Base-by-base conservation (phyloP, 78 protist genomes). In the Chrysochromulina tobinii region DNA sequence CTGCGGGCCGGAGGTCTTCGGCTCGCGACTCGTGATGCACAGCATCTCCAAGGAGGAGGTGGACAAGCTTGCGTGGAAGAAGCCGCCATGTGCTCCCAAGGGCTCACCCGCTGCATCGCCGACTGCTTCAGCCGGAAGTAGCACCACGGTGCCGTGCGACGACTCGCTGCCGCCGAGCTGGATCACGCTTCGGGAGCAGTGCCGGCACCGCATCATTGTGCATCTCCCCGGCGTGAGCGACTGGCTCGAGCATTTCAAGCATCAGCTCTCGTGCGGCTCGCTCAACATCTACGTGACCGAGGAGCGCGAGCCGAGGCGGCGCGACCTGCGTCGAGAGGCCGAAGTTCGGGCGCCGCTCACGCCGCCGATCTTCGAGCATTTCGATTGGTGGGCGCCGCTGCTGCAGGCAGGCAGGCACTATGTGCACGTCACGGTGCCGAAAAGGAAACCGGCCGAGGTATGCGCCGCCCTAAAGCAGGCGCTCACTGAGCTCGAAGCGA, bases 181-280 rank as follows among this genome's bases (percentile, higher is more conserved):
- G 83, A 75, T n/a, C 18, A 21, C 83, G 51, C 83, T 75, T 6
- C 58, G 6, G 83, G 83, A 38, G 83, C 83, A 75, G 57, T 75
- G 83, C 57, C 21, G n/a, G 6, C 50, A 75, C 57, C 3, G 17
- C 18, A 9, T 18, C 58, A 75, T 75, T 23, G 27, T 75, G 25
- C 83, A 75, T 15, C 58, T 75, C 23, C 83, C 83, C n/a, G 83
- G 83, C 58, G 21, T 75, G 27, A 18, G 27, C 57, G 83, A 75
- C 57, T 75, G 83, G 83, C 83, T 75, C 57, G 83, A 75, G 83
- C 83, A 75, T 57, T 75, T 75, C 83, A 75, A 75, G 83, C 83
- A 75, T 57, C 83, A 75, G 83, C 83, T 75, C n/a, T 4, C 57
- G 15, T 75, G 83, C 83, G 83, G 83, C 51, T 75, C 83, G 57